Base-by-base conservation (phyloP, 202 grass and related monocot genomes). In the Schoenoplectus tabernaemontani region DNA sequence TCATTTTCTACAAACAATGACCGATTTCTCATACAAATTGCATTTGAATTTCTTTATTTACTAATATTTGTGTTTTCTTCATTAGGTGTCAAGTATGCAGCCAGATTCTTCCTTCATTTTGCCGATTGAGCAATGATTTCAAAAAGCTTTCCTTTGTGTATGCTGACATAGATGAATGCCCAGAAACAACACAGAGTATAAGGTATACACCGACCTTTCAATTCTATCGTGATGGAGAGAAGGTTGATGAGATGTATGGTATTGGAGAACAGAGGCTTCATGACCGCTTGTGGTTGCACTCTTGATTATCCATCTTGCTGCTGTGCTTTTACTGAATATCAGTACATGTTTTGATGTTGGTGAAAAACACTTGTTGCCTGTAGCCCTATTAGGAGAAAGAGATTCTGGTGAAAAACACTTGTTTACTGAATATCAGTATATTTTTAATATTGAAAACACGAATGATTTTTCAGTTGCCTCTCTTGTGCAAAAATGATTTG, bases 211-310 rank as follows among this genome's bases (percentile, higher is more conserved):
- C 95, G 1, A 95, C 89, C 16, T 98, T 98, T 73, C 91, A 92
- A 48, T 98, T 98, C 17, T 95, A 87, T 60, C 81, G 88, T 44
- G 87, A 86, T 57, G 91, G 95, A 80, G 91, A 98, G 80, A 94
- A 68, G 69, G 91, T 95, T 4, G 96, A 95, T 85, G 89, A 95
- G 85, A 98, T 95, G 91, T 78, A 92, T 57, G 91, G 89, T 33
- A 57, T 78, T 64, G 96, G 96, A 72, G 96, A 98, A 74, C 84
- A 95, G 81, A 92, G 90, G 68, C 66, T 95, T 22, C 91, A 81
- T 62, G 96, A 98, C 81, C 83, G 91, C 66, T 70, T 98, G 81
- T 98, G 96, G 96, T 57, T 98, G 69, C 88, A 98, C 86, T 95
- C 91, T 10, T 98, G 76, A 89, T 43, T 50, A 4, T 37, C 70